phyloP scores from a whole-genome alignment of 2,329 filamentous ascomycete species.

The Beauveria sp. region DNA sequence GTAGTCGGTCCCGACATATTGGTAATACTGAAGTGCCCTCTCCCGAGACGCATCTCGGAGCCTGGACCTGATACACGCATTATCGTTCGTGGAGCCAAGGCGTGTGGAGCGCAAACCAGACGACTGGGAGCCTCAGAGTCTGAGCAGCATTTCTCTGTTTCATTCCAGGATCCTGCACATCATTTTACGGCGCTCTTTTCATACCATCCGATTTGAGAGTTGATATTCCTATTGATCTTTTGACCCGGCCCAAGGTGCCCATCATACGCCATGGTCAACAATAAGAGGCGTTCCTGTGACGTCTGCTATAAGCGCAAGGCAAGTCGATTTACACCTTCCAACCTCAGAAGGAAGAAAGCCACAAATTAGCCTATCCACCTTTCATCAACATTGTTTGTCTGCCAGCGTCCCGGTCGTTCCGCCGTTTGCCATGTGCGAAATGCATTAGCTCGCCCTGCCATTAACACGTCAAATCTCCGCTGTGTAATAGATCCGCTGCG shows the following conservation, averaged over 20 bases:
- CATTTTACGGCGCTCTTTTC: not conserved
- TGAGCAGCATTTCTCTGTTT: not conserved
- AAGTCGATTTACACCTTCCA: conserved; percentile 3
- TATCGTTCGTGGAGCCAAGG: not conserved
- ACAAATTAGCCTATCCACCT: not conserved
- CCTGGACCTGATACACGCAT: not conserved
- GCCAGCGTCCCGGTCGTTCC: not conserved
- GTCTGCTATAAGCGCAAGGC: conserved; percentile 43
- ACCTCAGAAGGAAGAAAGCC: not conserved
- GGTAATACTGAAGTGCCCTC: not conserved
- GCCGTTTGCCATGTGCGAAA: not conserved
- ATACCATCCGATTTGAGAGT: not conserved
- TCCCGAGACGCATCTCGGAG: not conserved
- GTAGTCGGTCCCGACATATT: not conserved
- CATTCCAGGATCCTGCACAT: not conserved
- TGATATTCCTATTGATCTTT: too few relatives aligned
- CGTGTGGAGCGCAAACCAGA: not conserved
- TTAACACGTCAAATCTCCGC: conserved; percentile 11
- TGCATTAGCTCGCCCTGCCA: not conserved
- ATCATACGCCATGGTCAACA: conserved; percentile 3
- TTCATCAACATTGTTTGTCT: not conserved
- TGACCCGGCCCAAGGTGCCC: not conserved
- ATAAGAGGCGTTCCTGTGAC: conserved; percentile 32
- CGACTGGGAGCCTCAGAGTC: not conserved
- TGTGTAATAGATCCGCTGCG: conserved; percentile 40